Percentiles rank a stretch among this genome's conserved stretches.
phyloP scores from a whole-genome alignment of 768 basidiomycete genomes.

The Brasilioporus rufonigricans region DNA sequence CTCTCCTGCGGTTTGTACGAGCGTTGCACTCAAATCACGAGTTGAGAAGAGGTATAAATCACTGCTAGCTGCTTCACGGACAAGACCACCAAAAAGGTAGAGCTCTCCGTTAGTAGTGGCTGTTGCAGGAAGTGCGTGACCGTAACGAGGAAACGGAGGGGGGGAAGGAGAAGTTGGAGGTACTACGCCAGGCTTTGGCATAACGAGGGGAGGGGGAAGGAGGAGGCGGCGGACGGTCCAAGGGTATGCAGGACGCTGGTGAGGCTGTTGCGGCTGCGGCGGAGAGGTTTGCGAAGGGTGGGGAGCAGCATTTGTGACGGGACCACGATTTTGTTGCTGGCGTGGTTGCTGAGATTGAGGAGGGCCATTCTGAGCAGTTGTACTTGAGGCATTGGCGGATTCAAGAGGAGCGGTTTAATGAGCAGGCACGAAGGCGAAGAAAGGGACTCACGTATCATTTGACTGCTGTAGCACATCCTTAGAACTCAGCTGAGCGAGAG shows the following conservation, averaged over 20 bases:
- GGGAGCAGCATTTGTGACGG: constrained; percentile 27
- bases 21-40: constrained; percentile 71
- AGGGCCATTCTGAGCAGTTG: constrained; percentile 23
- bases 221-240: constrained; percentile 78
- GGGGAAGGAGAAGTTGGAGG: constrained; percentile 72
- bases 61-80: constrained; percentile 84
- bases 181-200: constrained; percentile 61
- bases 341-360: constrained; percentile 35
- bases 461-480: constrained; percentile 29
- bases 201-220: constrained; percentile 63
- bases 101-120: constrained; percentile 84
- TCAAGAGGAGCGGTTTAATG: background rate
- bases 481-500: constrained; percentile 55
- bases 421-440: constrained; percentile 2
- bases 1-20: constrained; percentile 87
- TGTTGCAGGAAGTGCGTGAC: constrained; percentile 83
- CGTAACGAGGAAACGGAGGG: constrained; percentile 94
- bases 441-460: constrained; percentile 37
- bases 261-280: constrained; percentile 34
- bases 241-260: constrained; percentile 66
- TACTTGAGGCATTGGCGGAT: constrained; percentile 3
- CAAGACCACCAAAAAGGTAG: constrained; percentile 95
- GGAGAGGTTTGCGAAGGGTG: constrained; percentile 32
- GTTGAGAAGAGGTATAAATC: constrained; percentile 92
- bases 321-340: constrained; percentile 35